Conservation (phyloP, 768 basidiomycete genomes). For the Boletellus emodensis region DNA sequence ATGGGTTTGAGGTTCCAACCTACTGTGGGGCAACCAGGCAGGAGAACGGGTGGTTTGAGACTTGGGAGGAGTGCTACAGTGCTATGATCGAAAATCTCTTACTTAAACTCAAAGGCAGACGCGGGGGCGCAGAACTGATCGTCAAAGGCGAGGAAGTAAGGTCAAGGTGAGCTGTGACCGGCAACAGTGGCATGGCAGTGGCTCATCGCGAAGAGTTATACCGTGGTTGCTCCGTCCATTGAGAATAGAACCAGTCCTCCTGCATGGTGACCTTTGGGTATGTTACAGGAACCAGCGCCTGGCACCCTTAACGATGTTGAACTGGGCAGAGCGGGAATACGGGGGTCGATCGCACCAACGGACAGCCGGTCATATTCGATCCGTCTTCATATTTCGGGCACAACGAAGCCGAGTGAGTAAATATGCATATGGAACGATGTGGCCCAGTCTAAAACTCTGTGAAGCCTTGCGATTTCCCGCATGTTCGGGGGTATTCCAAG, state of each 20-base stretch:
- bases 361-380: conserved; percentile 68
- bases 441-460: conserved; percentile 1
- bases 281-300: conserved; percentile 14
- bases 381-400: conserved; percentile 79
- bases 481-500: conserved; percentile 75
- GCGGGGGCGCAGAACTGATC: conserved; percentile 43
- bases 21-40: conserved; percentile 72
- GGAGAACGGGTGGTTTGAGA: conserved; percentile 67
- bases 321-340: conserved; percentile 63
- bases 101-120: conserved; percentile 39
- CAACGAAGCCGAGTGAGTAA: conserved; percentile 72
- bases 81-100: conserved; percentile 59
- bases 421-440: not conserved
- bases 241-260: conserved; percentile 57
- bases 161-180: conserved; percentile 35
- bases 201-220: conserved; percentile 52
- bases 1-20: conserved; percentile 71
- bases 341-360: conserved; percentile 51
- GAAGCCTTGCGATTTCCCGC: conserved; percentile 69
- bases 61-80: conserved; percentile 67
- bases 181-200: not conserved
- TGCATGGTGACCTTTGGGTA: conserved; percentile 84
- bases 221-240: conserved; percentile 62
- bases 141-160: conserved; percentile 49
- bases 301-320: conserved; percentile 1